These are phyloP conservation scores for Sugiyamaella americana DNA, from an alignment of 805 yeast genomes.

Conservation along the genomic window DNA sequence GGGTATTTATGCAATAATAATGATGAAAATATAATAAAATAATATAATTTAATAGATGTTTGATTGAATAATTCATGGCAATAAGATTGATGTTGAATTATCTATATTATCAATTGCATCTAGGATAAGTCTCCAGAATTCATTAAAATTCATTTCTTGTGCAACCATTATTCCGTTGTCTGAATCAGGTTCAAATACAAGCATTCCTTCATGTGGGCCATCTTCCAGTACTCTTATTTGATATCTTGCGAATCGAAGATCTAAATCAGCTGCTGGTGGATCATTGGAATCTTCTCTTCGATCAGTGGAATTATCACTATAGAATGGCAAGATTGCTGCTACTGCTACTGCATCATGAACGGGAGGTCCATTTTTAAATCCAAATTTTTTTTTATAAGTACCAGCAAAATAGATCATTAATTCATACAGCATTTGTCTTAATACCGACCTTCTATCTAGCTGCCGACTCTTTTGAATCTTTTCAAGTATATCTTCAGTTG, in stretches of 20 bases:
- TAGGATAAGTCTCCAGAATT: slow-evolving; percentile 44
- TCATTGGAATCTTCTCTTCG: neutral
- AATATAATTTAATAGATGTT: too few species aligned
- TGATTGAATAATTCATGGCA: too few species aligned
- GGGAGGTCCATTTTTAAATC: slow-evolving; percentile 57
- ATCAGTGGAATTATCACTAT: slow-evolving; percentile 23
- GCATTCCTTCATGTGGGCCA: slow-evolving; percentile 30
- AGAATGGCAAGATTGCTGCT: slow-evolving; percentile 48
- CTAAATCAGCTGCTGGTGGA: slow-evolving; percentile 14
- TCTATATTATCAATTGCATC: slow-evolving; percentile 37
- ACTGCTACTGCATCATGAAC: slow-evolving; percentile 77
- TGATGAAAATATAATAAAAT: too few species aligned
- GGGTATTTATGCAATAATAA: too few species aligned
- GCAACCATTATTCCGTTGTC: slow-evolving; percentile 38
- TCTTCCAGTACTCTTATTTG: slow-evolving; percentile 16
- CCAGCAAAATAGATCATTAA: slow-evolving; percentile 47
- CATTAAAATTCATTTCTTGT: slow-evolving; percentile 34
- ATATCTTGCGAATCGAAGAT: slow-evolving; percentile 15
- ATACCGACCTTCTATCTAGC: slow-evolving; percentile 33
- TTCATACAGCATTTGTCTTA: slow-evolving; percentile 52
- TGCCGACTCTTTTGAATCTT: slow-evolving; percentile 32
- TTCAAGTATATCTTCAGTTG: slow-evolving; percentile 39
- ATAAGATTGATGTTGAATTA: neutral
- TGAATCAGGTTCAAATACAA: slow-evolving; percentile 8
- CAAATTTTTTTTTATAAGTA: slow-evolving; percentile 39